phyloP scores from a whole-genome alignment of 2,329 filamentous ascomycete genomes.

The Pseudomassariella vexata region DNA sequence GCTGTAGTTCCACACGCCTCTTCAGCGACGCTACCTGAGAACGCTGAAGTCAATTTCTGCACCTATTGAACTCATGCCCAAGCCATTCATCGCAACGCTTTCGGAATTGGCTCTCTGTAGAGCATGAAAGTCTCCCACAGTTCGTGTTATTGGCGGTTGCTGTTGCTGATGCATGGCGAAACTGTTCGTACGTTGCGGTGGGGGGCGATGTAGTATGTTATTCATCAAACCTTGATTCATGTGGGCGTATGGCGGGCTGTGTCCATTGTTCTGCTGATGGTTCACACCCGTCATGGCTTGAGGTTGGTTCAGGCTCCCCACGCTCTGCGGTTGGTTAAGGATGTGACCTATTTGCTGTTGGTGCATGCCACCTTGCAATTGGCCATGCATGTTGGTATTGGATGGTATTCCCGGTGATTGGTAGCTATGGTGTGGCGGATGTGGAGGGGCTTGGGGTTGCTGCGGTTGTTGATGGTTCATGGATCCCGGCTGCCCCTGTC shows the following conservation, averaged over 20 bases:
- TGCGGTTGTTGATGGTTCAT: conserved; percentile 10
- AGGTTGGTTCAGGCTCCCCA: conserved; percentile 22
- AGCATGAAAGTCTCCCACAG: conserved; percentile 44
- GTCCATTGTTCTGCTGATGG: conserved; percentile 20
- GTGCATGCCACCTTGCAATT: conserved; percentile 27
- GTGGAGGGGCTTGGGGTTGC: conserved; percentile 14
- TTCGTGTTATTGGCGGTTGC: conserved; percentile 29
- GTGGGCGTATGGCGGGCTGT: conserved; percentile 20
- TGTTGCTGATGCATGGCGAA: conserved; percentile 32
- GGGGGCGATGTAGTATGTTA: conserved; percentile 27
- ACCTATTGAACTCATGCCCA: conserved; percentile 29
- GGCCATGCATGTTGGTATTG: conserved; percentile 24
- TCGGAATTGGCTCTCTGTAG: conserved; percentile 40
- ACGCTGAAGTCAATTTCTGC: conserved; percentile 34
- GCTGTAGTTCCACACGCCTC: no score
- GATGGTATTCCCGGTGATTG: conserved; percentile 23
- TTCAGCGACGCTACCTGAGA: conserved; percentile 29
- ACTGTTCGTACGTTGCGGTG: conserved; percentile 31
- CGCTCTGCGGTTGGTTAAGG: conserved; percentile 25
- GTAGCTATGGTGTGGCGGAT: conserved; percentile 12
- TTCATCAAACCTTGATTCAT: conserved; percentile 21
- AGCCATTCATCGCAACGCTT: conserved; percentile 24
- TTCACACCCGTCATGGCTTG: conserved; percentile 24
- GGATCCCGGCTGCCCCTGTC: conserved; percentile 19
- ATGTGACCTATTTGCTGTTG: conserved; percentile 18